Base-by-base conservation (phyloP, 2,329 filamentous ascomycete genomes). In the Phaeosphaeriaceae sp. region DNA sequence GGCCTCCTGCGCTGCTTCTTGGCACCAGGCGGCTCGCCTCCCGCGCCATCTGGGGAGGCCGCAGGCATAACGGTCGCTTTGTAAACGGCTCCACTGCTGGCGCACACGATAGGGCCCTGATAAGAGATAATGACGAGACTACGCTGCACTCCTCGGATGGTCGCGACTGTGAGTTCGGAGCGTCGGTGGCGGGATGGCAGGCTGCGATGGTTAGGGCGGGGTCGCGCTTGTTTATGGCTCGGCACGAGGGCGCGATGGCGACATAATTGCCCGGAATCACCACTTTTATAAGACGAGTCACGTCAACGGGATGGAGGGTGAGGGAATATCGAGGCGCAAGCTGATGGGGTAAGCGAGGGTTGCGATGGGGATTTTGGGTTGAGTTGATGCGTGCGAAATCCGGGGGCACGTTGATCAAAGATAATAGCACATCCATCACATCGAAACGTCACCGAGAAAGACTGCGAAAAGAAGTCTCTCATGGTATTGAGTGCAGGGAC, bases 1-100 rank as follows among this genome's bases (percentile, higher is more conserved):
- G 56, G 51, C 21, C 56, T 20, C 25, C 56, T 27, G 15, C 56
- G 40, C 51, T 50, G 51, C 24, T 58, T 58, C 56, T 54, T 58
- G 51, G 55, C 45, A n/a, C n/a, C n/a, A 24, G 48, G 31, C 22
- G 47, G 40, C n/a, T 51, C 53, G 21, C 49, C 24, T 13, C 45
- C 36, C 21, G 48, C 49, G 27, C 36, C 20, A 19, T 52, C 49
- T 53, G 42, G 48, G 11, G 44, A 56, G n/a, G n/a, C n/a, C n/a
- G 49, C 53, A 21, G 52, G 27, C 52, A 54, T 54, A 25, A 21
- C 27, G 42, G 21, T 36, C 19, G 11, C n/a, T n/a, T n/a, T n/a
- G n/a, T n/a, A 31, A 7, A 45, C 40, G 41, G 2, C 13, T 40
- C 36, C 36, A 40, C 36, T 40, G 36, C 17, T 4, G n/a, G n/a